A percentile compares a stretch with the other conserved stretches of the same genome.
Conservation (phyloP, 1,139 yeast genomes). For the Yamadazyma sp. region DNA sequence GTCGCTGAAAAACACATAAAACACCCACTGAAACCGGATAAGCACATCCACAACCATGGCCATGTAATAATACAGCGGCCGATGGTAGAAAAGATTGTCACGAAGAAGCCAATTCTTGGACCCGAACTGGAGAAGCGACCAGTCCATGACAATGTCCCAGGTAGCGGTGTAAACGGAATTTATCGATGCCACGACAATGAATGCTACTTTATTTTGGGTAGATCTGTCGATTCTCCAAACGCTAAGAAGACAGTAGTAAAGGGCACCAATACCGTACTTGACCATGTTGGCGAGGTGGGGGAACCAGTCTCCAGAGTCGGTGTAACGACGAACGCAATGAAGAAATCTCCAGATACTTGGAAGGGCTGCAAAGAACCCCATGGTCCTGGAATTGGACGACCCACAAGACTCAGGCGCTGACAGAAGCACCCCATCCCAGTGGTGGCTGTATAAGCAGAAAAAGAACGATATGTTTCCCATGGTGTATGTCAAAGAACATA, state of each 20-base stretch:
- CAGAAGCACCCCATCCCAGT: constrained; percentile 66
- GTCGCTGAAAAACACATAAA: constrained; percentile 68
- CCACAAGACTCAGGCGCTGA: constrained; percentile 69
- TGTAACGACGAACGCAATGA: constrained; percentile 88
- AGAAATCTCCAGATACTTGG: constrained; percentile 90
- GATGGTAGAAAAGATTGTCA: constrained; percentile 64
- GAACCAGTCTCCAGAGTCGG: constrained; percentile 93
- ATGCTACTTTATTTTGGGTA: constrained; percentile 48
- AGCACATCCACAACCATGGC: constrained; percentile 75
- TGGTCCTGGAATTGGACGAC: constrained; percentile 66
- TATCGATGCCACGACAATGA: constrained; percentile 70
- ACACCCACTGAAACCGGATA: constrained; percentile 87
- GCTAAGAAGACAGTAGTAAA: constrained; percentile 75
- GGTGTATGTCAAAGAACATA: constrained; percentile 85
- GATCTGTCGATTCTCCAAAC: constrained; percentile 67
- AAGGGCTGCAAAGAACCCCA: constrained; percentile 81
- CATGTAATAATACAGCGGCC: constrained; percentile 61
- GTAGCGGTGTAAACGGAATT: constrained; percentile 69
- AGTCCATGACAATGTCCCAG: constrained; percentile 96
- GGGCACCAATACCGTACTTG: constrained; percentile 67
- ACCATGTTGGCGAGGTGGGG: constrained; percentile 93
- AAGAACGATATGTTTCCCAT: constrained; percentile 83
- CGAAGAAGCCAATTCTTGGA: constrained; percentile 63
- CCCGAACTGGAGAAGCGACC: constrained; percentile 76
- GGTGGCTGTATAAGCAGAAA: constrained; percentile 74